Base-by-base conservation (phyloP, 208 protist species). In the Endotrypanum monterogeii region DNA sequence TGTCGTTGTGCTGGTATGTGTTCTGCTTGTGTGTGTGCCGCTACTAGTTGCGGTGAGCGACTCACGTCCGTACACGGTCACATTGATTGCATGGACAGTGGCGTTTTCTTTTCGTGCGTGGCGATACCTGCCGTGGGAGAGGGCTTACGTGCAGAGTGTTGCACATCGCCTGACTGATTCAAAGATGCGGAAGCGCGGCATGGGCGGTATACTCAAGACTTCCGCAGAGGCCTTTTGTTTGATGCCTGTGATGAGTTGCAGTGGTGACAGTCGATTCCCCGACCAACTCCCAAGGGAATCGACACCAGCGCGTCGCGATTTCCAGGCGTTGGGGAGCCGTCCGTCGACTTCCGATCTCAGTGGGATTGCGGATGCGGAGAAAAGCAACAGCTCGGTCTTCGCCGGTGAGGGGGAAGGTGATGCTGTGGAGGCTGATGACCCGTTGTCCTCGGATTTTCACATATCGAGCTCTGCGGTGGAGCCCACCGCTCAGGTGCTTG, bases 401-500 rank as follows among this genome's bases (percentile, higher is more conserved):
- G 32, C 25, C 63, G 32, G 44, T 54, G 44, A 6, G 25, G 37
- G 8, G 14, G 12, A 11, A 9, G 44, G 37, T 18, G 37, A 23
- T 9, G 23, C 37, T 25, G 23, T 32, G 30, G 63, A 39, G 12
- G 46, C 18, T 23, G 4, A 39, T 39, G 61, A 11, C 4, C 39
- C 35, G 37, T 44, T 3, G 39, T 44, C 35, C 35, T 44, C 35
- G 25, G 50, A 56, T 55, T 3, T 16, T 2, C 37, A 37, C 54
- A 48, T 80, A 30, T 74, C 69, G 23, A 23, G 68, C 23, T 61
- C 76, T 12, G 69, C 76, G 6, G 44, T 71, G 32, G 60, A 52
- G 76, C 58, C 76, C 9, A 75, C 76, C 11, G 71, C 62, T 30
- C 69, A 70, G 67, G 74, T 80, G 48, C 52, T 80, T 9, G 35